Percentiles rank a stretch among this genome's conserved stretches.
Evolutionary conservation across 2,329 filamentous ascomycete species (phyloP).

Genomic region (Thielaviopsis cerberus): DNA sequence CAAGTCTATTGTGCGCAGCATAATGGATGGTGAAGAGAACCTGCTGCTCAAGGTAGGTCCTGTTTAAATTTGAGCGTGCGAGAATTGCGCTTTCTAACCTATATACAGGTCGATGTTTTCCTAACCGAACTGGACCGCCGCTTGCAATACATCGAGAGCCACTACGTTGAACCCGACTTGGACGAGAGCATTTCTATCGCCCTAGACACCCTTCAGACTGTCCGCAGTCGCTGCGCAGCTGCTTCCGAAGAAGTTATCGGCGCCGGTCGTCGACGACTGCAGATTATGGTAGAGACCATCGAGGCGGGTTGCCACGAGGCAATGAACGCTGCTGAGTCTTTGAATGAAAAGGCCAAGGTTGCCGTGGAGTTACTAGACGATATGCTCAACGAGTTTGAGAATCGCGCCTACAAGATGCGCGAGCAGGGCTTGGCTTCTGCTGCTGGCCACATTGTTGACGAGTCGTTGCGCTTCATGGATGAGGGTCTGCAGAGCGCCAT

Average conservation of each 20-base stretch:
- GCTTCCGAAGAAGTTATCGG: conserved; percentile 82
- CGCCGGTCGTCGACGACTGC: conserved; percentile 63
- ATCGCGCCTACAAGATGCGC: conserved; percentile 58
- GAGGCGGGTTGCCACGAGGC: conserved; percentile 77
- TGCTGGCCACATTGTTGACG: conserved; percentile 58
- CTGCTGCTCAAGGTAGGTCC: conserved; percentile 35
- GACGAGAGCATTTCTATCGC: conserved; percentile 72
- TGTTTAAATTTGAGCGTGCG: not conserved
- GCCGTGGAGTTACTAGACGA: conserved; percentile 72
- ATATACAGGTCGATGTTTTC: conserved; percentile 54
- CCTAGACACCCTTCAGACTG: conserved; percentile 68
- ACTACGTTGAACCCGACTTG: conserved; percentile 56
- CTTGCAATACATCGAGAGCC: conserved; percentile 73
- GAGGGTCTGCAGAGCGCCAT: conserved; percentile 69
- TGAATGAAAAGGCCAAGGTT: conserved; percentile 81
- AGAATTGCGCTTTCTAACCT: not conserved
- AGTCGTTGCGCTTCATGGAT: conserved; percentile 59
- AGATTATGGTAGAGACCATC: conserved; percentile 80
- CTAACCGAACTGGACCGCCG: conserved; percentile 71
- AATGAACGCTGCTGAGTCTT: conserved; percentile 61
- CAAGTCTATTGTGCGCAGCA: conserved; percentile 39
- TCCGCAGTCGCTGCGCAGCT: conserved; percentile 72
- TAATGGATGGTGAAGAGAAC: conserved; percentile 44
- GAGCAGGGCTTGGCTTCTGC: conserved; percentile 53
- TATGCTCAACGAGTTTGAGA: conserved; percentile 73